Base-by-base conservation (phyloP, 257 asterid genomes). In the Solanum raphanifolium region DNA sequence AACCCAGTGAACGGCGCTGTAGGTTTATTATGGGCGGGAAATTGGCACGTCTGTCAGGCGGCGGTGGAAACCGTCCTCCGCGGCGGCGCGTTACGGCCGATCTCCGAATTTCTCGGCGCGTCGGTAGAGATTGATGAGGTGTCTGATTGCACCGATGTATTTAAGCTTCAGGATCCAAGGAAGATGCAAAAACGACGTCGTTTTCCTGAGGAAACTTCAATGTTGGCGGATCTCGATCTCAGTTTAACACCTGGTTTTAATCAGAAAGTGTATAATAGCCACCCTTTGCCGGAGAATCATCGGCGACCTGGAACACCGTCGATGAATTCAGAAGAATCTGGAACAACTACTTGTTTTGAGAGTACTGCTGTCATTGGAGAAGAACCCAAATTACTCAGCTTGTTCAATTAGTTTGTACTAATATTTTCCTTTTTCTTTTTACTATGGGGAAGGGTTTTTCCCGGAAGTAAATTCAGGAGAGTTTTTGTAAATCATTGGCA, bases 241-340 rank as follows among this genome's bases (percentile, higher is more conserved):
- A 90, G 95, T 82, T 36, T 95, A 86, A 91, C 93, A 35, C 93
- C 99, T 0, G 89, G 92, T 34, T 89, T 90, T 46, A 69, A 72
- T 87, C 68, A 38, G 16, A 72, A 36, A 25, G 60, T 34, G 23
- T 32, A 15, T 87, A 87, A 88, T 71, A 68, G 39, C 11, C 58
- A 88, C 87, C 66, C 87, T 43, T 83, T 36, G 60, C 90, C 91
- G 7, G 94, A 88, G 78, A 92, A 90, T 9, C 55, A 76, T 84
- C 89, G 89, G 89, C 94, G 98, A 60, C 90, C 82, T n/a, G 96
- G 92, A 7, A 94, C 97, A 58, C 98, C 98, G 2, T 94, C 98
- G 2, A 92, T 92, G 98, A 93, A 94, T 86, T 96, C 99, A 1
- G 98, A 94, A 43, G 98, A 92, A 75, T 96, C 99, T 2, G 96